phyloP scores from a whole-genome alignment of 1,284 basidiomycete species.

The Kwoniella shivajii region DNA sequence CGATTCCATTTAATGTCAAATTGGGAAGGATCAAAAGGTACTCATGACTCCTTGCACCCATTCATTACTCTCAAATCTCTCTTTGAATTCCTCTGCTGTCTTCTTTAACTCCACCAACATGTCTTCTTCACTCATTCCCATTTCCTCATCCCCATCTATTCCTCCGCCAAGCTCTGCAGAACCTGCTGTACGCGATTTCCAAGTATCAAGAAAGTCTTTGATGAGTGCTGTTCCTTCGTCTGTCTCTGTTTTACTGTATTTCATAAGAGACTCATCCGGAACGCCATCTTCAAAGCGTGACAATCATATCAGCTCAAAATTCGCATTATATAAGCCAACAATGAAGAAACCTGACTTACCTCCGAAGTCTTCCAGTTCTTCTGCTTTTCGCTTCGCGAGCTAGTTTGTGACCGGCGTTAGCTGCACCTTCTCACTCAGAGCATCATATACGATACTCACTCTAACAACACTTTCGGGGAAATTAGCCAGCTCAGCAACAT shows the following conservation, averaged over 20 bases:
- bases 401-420: constrained; percentile 44
- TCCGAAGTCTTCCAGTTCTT: constrained; percentile 93
- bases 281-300: constrained; percentile 4
- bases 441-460: constrained; percentile 56
- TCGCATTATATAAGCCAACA: background rate
- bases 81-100: constrained; percentile 68
- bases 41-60: constrained; percentile 72
- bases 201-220: constrained; percentile 75
- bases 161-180: constrained; percentile 66
- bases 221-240: constrained; percentile 80
- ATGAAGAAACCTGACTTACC: constrained; percentile 40
- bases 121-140: constrained; percentile 60
- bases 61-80: constrained; percentile 69
- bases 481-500: constrained; percentile 93
- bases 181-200: constrained; percentile 84
- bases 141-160: constrained; percentile 59
- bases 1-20: background rate
- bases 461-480: constrained; percentile 93
- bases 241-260: constrained; percentile 71
- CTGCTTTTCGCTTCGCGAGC: constrained; percentile 92
- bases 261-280: constrained; percentile 54
- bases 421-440: background rate
- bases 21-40: constrained; percentile 48
- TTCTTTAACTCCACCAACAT: constrained; percentile 69
- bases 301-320: constrained; percentile 44